phyloP scores from a whole-genome alignment of 192 early-diverging fungal species.

The Haplosporangium gracile region DNA sequence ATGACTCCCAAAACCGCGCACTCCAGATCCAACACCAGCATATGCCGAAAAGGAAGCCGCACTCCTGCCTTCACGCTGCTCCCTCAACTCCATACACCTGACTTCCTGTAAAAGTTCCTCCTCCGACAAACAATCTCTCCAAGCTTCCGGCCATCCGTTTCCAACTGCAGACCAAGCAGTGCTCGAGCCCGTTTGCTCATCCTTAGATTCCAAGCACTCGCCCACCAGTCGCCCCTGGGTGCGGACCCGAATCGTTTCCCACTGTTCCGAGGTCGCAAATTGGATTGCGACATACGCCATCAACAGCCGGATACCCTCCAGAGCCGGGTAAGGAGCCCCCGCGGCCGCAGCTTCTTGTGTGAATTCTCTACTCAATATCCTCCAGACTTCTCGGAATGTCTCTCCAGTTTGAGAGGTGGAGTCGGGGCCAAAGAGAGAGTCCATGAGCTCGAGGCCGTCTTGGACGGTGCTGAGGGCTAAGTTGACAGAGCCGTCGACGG shows the following conservation, averaged over 20 bases:
- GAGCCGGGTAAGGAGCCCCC: constrained; percentile 31
- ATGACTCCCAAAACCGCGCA: neutral
- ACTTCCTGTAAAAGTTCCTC: constrained; percentile 38
- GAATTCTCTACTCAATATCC: constrained; percentile 58
- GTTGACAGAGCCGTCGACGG: constrained; percentile 54
- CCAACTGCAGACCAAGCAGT: constrained; percentile 34
- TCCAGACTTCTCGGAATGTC: constrained; percentile 58
- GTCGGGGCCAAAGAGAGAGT: constrained; percentile 57
- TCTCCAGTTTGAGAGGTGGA: constrained; percentile 54
- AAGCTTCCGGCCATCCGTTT: constrained; percentile 20
- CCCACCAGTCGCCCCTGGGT: constrained; percentile 31
- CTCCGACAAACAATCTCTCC: constrained; percentile 31
- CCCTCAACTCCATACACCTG: constrained; percentile 24
- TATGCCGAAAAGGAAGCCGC: constrained; percentile 13
- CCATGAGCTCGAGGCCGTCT: constrained; percentile 56
- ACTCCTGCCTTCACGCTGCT: constrained; percentile 35
- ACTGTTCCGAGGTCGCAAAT: constrained; percentile 49
- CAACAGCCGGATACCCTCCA: constrained; percentile 57
- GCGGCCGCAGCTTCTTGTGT: constrained; percentile 5
- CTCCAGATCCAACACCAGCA: neutral
- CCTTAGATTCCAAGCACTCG: constrained; percentile 46
- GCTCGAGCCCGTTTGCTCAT: constrained; percentile 42
- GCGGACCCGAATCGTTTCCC: constrained; percentile 43
- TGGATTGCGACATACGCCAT: constrained; percentile 63
- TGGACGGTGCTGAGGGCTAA: constrained; percentile 50